phyloP scores from a whole-genome alignment of 768 basidiomycete genomes.

The Kwoniella newhampshirensis region DNA sequence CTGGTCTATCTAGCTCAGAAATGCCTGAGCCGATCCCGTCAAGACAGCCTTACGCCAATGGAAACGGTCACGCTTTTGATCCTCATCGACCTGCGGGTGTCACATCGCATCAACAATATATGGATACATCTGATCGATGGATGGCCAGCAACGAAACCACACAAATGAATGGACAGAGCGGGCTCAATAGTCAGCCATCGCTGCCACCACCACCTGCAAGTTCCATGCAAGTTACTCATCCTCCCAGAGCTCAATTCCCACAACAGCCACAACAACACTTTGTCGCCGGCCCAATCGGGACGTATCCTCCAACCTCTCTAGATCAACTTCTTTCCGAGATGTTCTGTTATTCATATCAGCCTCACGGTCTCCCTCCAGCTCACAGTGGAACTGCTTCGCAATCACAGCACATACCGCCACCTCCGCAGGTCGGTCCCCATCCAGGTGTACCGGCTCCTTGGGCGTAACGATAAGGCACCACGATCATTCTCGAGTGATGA shows the following conservation, averaged over 20 bases:
- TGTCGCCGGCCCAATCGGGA: not conserved
- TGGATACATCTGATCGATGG: constrained; percentile 44
- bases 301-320: constrained; percentile 26
- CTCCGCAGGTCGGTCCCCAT: too few relatives aligned
- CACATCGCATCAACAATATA: constrained; percentile 30
- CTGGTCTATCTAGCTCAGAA: not conserved
- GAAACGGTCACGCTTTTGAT: not conserved
- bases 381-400: too few relatives aligned
- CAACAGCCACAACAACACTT: not conserved
- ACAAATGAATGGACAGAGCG: constrained; percentile 9
- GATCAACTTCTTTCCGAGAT: constrained; percentile 39
- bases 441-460: too few relatives aligned
- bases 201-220: not conserved
- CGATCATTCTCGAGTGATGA: too few relatives aligned
- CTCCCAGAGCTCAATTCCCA: not conserved
- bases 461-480: too few relatives aligned
- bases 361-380: too few relatives aligned
- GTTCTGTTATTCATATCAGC: constrained; percentile 27
- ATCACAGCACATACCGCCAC: too few relatives aligned
- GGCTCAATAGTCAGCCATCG: constrained; percentile 1
- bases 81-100: not conserved
- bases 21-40: not conserved
- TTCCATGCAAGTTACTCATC: not conserved
- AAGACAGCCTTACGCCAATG: not conserved
- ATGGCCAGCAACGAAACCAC: constrained; percentile 22